Percentiles rank a stretch among this genome's conserved stretches.
Conservation (phyloP, 2,329 filamentous ascomycete species). For the Colletotrichum godetiae region DNA sequence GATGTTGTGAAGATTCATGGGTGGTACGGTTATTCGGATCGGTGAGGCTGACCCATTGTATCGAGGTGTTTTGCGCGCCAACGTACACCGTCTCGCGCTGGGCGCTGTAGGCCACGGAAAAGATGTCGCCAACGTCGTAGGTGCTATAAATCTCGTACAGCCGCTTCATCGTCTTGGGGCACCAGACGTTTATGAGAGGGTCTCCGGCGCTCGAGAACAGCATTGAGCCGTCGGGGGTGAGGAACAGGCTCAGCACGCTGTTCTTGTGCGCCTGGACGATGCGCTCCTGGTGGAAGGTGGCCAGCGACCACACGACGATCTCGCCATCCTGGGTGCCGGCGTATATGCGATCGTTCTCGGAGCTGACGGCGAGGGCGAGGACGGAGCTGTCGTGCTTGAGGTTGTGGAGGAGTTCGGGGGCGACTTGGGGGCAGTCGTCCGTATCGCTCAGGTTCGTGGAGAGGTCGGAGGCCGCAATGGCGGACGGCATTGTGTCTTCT, state of each 20-base stretch:
- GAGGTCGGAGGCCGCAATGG: constrained; percentile 32
- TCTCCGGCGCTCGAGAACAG: constrained; percentile 95
- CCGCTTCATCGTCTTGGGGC: constrained; percentile 77
- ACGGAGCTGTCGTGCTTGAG: constrained; percentile 83
- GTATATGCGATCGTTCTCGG: constrained; percentile 83
- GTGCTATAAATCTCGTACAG: constrained; percentile 92
- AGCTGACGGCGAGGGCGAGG: constrained; percentile 83
- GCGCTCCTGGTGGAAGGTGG: constrained; percentile 83
- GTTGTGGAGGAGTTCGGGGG: constrained; percentile 77
- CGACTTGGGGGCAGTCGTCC: constrained; percentile 41
- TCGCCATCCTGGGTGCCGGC: constrained; percentile 94
- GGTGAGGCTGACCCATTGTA: constrained; percentile 89
- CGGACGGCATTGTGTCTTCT: constrained; percentile 37
- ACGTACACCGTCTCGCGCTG: constrained; percentile 86
- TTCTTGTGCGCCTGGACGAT: constrained; percentile 91
- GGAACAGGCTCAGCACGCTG: constrained; percentile 85
- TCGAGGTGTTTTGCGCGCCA: constrained; percentile 92
- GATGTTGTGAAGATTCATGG: constrained; percentile 75
- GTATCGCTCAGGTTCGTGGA: constrained; percentile 36
- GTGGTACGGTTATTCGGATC: constrained; percentile 69
- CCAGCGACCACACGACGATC: constrained; percentile 90
- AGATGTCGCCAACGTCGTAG: constrained; percentile 95
- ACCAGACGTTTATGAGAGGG: constrained; percentile 95
- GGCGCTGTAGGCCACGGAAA: constrained; percentile 90
- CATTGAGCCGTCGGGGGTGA: constrained; percentile 79